Evolutionary conservation across 108 stramenopile species (phyloP).

Genomic region (Bacterosira constricta): DNA sequence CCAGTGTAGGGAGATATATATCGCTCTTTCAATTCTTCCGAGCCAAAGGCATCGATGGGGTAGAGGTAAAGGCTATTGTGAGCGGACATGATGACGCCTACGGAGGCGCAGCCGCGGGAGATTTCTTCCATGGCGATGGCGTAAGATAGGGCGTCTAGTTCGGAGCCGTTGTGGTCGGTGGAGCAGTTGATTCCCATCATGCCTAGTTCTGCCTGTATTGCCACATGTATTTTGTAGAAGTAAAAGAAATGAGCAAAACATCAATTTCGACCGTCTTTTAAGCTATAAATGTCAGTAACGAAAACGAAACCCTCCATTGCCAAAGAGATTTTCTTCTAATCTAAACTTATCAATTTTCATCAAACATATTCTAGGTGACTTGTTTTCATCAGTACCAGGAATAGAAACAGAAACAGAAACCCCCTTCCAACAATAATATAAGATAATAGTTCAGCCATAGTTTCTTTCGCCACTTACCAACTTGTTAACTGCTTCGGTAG

Average conservation of each 20-base stretch:
- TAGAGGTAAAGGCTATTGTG: conserved; percentile 95
- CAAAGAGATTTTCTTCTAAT: too few relatives aligned
- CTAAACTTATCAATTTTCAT: too few relatives aligned
- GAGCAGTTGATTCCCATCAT: conserved; percentile 94
- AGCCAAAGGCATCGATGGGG: conserved; percentile 93
- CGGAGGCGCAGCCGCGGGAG: conserved; percentile 93
- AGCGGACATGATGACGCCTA: conserved; percentile 96
- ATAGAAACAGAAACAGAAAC: too few relatives aligned
- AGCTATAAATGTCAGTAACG: too few relatives aligned
- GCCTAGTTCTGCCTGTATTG: conserved; percentile 89
- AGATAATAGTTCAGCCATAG: too few relatives aligned
- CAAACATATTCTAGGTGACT: too few relatives aligned
- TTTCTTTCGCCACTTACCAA: conserved; percentile 60
- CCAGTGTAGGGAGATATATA: conserved; percentile 73
- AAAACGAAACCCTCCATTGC: too few relatives aligned
- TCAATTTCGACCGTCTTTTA: too few relatives aligned
- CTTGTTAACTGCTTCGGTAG: conserved; percentile 64
- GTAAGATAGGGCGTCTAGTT: conserved; percentile 93
- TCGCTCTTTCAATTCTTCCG: conserved; percentile 82
- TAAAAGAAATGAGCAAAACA: too few relatives aligned
- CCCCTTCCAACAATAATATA: too few relatives aligned
- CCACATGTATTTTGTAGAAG: too few relatives aligned
- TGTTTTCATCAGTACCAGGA: too few relatives aligned
- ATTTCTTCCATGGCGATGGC: conserved; percentile 99
- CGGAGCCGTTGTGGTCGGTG: conserved; percentile 82